A percentile compares a stretch with the other conserved stretches of the same genome.
phyloP scores from a whole-genome alignment of 257 asterid genomes.

The Misopates orontium region DNA sequence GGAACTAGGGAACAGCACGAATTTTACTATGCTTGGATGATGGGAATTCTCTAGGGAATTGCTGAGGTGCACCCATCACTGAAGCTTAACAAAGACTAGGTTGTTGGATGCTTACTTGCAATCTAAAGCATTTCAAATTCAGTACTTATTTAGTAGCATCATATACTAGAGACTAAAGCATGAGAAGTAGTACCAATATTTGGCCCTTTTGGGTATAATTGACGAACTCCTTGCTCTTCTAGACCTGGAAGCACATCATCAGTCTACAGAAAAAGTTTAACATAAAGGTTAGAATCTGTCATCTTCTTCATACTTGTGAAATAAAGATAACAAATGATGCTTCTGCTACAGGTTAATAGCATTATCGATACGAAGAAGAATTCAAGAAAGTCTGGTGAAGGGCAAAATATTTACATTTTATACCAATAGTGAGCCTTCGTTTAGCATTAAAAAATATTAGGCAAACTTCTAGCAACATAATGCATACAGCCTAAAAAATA shows the following conservation, averaged over 20 bases:
- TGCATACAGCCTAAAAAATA: not conserved
- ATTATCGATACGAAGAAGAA: not conserved
- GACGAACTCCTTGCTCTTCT: slow-evolving; percentile 97
- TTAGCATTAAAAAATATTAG: not conserved
- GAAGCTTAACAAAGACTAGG: not conserved
- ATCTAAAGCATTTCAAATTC: slow-evolving; percentile 13
- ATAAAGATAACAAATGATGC: not conserved
- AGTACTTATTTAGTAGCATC: not conserved
- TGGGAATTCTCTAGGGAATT: too few species aligned
- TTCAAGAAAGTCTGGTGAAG: not conserved
- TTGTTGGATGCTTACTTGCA: not conserved
- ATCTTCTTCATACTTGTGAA: slow-evolving; percentile 10
- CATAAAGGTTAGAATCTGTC: slow-evolving; percentile 16
- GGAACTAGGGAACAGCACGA: too few species aligned
- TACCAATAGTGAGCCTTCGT: too few species aligned
- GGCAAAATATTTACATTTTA: too few species aligned
- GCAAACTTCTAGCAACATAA: not conserved
- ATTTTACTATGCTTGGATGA: too few species aligned
- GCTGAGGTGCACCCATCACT: too few species aligned
- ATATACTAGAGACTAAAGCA: slow-evolving; percentile 10
- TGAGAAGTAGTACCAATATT: slow-evolving; percentile 53
- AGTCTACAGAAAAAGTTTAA: slow-evolving; percentile 51
- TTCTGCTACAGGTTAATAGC: too few species aligned
- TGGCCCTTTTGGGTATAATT: slow-evolving; percentile 82
- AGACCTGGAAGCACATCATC: slow-evolving; percentile 90